Evolutionary conservation across 1,284 basidiomycete genomes (phyloP), one percentile per base, ranked within the genome.

Genomic region (Bjerkandera adusta): DNA sequence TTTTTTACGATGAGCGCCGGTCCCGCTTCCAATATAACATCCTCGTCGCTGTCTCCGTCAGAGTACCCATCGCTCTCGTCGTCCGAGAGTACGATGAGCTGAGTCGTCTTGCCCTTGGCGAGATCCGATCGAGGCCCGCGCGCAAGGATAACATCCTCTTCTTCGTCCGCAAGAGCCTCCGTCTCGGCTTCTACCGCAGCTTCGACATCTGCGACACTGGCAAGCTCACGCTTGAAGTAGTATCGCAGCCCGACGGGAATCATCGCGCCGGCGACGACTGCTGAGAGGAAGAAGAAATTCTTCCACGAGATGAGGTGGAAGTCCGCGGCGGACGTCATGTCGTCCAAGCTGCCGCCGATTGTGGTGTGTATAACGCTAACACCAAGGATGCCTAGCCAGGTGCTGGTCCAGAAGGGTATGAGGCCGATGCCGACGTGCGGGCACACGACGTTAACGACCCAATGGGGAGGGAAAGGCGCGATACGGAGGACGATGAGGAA

Each of bases 391-490:
- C 95, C 96, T 26, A 97, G 73, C 66, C 89, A 93, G 1, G 92
- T 94, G 56, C 85, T 89, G 42, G 81, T 69, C 94, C 94, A 99
- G 67, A 99, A 99, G 0, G 88, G 78, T 15, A 84, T 65, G 42
- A 95, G 67, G 3, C 81, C 77, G 54, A 99, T 96, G 16, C 93
- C 92, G 12, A 99, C 79, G 61, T 99, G 96, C 0, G 96, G 96
- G 44, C 92, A 88, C 12, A 97, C 72, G 46, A 97, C 79, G 67
- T 98, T 98, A 57, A 97, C 85, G 43, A 96, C 84, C 93, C 94
- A 97, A 63, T 99, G 96, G 3, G 96, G 96, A 3, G 96, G 96
- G 13, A 98, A 77, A 0, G 96, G 96, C 11, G 94, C 90, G 59
- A 99, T 97, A 47, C 92, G 85, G 26, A 97, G 74, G 16, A 98